Evolutionary conservation across 2,329 filamentous ascomycete species (phyloP).

Genomic region (Leptographium wingfieldii): DNA sequence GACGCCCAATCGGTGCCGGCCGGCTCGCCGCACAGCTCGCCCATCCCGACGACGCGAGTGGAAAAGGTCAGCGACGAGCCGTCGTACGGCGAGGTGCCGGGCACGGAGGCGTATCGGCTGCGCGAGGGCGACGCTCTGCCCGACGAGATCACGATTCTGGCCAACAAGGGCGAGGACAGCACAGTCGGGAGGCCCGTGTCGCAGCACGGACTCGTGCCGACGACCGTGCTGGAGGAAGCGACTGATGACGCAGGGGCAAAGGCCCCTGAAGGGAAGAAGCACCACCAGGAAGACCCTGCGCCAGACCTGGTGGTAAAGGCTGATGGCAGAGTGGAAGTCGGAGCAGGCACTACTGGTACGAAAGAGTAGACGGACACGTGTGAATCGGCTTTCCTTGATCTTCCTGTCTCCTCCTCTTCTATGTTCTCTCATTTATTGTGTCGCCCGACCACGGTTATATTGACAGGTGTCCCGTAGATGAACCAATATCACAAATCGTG

Average conservation of each 20-base stretch:
- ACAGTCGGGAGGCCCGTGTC: neutral
- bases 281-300: slow-evolving; percentile 35
- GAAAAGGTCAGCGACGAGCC: slow-evolving; percentile 46
- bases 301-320: slow-evolving; percentile 38
- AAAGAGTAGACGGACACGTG: slow-evolving; percentile 17
- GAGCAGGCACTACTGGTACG: slow-evolving; percentile 22
- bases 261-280: slow-evolving; percentile 31
- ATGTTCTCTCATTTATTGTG: neutral
- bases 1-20: slow-evolving; percentile 45
- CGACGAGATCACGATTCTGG: slow-evolving; percentile 44
- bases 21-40: slow-evolving; percentile 30
- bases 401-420: slow-evolving; percentile 5
- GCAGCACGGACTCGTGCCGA: slow-evolving; percentile 25
- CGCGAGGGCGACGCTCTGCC: slow-evolving; percentile 45
- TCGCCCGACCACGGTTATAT: slow-evolving; percentile 12
- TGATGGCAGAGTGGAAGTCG: slow-evolving; percentile 27
- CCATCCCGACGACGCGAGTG: slow-evolving; percentile 45
- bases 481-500: slow-evolving; percentile 21
- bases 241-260: slow-evolving; percentile 30
- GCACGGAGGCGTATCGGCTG: slow-evolving; percentile 43
- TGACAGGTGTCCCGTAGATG: slow-evolving; percentile 24
- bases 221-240: slow-evolving; percentile 41
- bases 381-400: slow-evolving; percentile 1
- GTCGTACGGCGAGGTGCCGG: slow-evolving; percentile 49
- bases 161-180: slow-evolving; percentile 15